Base-by-base conservation (phyloP, 768 basidiomycete genomes). In the Hydnomerulius pinastri region DNA sequence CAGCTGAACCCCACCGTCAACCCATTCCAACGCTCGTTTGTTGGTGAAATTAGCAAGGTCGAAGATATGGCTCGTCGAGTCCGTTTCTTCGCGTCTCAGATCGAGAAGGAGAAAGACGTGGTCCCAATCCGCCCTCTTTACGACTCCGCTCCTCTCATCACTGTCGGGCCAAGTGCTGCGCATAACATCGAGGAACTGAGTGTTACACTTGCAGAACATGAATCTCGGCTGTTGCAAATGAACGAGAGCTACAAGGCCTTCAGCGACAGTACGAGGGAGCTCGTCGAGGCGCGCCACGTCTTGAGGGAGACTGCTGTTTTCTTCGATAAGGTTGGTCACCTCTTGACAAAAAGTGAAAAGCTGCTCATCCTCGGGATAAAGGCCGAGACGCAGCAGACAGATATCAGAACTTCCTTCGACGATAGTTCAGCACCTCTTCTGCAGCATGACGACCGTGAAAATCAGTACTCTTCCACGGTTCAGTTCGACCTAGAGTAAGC, bases 11-110 rank as follows among this genome's bases (percentile, higher is more conserved):
- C 95, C 11, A 83, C 82, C 54, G 85, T 98, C 60, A 98, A 96
- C 70, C 90, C 96, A 15, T 99, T 98, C 76, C 96, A 99, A 77
- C 91, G 97, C 56, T 94, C 95, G 5, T 99, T 96, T 69, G 92
- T 97, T 53, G 92, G 90, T 29, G 95, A 97, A 68, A 92, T 99
- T 57, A 86, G 97, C 30, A 86, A 90, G 56, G 81, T 96, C 52
- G 96, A 97, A 68, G 96, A 99, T 65, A 95, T 96, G 87, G 87
- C 90, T 7, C 90, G 97, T 57, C 89, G 93, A 29, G 85, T 94
- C 43, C 87, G 94, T 48, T 95, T 98, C 71, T 97, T 98, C 64
- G 68, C 79, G 1, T 74, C 79, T 24, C 93, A 98, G 64, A 92
- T 97, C 55, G 81, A 86, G 57, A 89, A 89, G 61, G 89, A 95